These are phyloP conservation scores for Colletotrichum caudatum DNA, from an alignment of 2,329 filamentous ascomycete genomes.

Conservation along the genomic window DNA sequence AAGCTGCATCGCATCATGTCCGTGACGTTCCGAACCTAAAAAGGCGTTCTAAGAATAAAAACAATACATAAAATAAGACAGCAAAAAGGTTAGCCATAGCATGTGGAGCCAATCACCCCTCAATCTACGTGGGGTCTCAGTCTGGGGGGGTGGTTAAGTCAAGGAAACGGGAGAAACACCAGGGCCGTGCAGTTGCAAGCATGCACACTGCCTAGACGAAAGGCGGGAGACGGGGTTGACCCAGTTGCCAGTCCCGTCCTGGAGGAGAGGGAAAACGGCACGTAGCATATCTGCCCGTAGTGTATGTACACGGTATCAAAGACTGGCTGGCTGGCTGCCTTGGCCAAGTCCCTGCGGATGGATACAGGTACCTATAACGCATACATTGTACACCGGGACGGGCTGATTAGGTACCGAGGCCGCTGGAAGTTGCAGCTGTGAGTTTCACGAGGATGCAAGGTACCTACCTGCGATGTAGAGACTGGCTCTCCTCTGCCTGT, in stretches of 20 bases:
- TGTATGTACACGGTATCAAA: too few relatives aligned
- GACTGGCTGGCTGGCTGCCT: neutral
- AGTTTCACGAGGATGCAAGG: conserved; percentile 23
- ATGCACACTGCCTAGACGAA: neutral
- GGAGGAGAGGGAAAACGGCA: neutral
- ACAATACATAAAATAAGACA: too few relatives aligned
- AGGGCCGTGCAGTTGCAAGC: conserved; percentile 10
- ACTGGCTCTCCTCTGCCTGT: neutral
- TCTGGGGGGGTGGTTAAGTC: conserved; percentile 9
- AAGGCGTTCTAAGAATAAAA: neutral
- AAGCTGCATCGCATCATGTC: conserved; percentile 8
- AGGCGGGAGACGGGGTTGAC: neutral
- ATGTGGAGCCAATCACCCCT: neutral
- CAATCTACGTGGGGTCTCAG: neutral
- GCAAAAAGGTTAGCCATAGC: neutral
- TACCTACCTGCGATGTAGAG: conserved; percentile 1
- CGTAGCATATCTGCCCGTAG: neutral
- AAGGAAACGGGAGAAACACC: conserved; percentile 12
- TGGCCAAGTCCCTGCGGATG: neutral
- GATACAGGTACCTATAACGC: neutral
- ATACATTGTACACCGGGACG: neutral
- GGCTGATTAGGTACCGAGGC: neutral
- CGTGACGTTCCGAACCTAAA: conserved; percentile 18
- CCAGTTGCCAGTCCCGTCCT: conserved; percentile 26
- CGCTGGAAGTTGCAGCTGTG: neutral